Conservation (phyloP, 257 asterid genomes). For the Primulina tabacum region DNA sequence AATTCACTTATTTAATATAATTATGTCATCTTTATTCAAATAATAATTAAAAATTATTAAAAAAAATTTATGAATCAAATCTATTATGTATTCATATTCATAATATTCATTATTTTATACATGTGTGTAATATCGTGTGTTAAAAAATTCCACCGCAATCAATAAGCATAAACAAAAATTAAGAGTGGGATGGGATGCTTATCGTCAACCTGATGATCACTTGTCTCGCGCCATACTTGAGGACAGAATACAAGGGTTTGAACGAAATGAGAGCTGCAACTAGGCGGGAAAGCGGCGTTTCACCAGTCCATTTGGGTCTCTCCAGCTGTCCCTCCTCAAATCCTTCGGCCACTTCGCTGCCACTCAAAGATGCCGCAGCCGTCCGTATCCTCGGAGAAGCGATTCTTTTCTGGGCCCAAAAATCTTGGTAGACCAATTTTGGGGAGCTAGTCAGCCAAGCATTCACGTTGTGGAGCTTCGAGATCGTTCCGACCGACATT, state of each 20-base stretch:
- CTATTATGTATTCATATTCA: too few relatives aligned
- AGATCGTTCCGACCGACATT: constrained; percentile 43
- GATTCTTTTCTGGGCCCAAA: constrained; percentile 21
- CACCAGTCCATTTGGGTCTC: constrained; percentile 83
- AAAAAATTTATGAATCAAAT: too few relatives aligned
- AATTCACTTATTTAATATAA: too few relatives aligned
- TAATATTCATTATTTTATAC: too few relatives aligned
- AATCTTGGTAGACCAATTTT: constrained; percentile 16
- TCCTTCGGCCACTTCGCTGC: constrained; percentile 34
- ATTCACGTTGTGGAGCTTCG: constrained; percentile 44
- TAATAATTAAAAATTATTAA: too few relatives aligned
- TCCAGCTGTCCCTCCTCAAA: constrained; percentile 81
- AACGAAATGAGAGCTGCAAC: constrained; percentile 77
- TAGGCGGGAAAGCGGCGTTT: constrained; percentile 77
- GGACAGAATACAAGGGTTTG: constrained; percentile 71
- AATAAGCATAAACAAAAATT: background rate
- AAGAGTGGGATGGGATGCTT: background rate
- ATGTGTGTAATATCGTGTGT: too few relatives aligned
- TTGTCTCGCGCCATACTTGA: constrained; percentile 89
- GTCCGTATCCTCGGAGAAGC: constrained; percentile 35
- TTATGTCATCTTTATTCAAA: too few relatives aligned
- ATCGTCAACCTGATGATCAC: constrained; percentile 59
- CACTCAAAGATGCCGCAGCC: constrained; percentile 36
- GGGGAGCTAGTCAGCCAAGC: constrained; percentile 24
- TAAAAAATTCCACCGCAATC: too few relatives aligned